Base-by-base conservation (phyloP, 371 early-diverging fungal genomes). In the Mucor circinelloides region DNA sequence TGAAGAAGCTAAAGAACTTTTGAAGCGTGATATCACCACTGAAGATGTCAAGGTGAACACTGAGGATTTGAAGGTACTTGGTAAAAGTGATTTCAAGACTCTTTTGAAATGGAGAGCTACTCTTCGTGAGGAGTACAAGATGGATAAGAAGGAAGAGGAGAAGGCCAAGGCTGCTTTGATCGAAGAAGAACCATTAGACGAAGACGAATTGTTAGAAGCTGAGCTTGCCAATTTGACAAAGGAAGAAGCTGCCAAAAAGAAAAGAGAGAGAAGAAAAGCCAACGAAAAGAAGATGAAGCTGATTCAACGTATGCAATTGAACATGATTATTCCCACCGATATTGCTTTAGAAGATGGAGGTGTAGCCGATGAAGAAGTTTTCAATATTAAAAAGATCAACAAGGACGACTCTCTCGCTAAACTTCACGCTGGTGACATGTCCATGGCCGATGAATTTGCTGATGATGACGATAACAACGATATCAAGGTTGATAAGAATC, bases 301-400 rank as follows among this genome's bases (percentile, higher is more conserved):
- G 63, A 84, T 95, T 23, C 81, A 93, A 61, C 91, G 94, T 63
- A 84, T 97, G 87, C 95, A 94, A 68, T 76, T 97, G 58, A 94
- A 95, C 57, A 98, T 98, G 99, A 87, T 88, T 44, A 89, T 93
- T 4, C 95, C 97, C 17, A 85, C 84, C 0, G 99, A 97, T 58
- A 91, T 95, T 71, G 95, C 90, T 66, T 73, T 89, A 67, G 94
- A 94, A 67, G 88, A 91, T 60, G 82, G 86, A 67, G 93, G 85
- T 59, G 80, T 82, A 21, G 88, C 85, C 38, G 89, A 78, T 15
- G 86, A 87, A 28, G 74, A 83, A 7, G 71, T 90, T 13, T 92
- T 91, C 72, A 82, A 84, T 23, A 74, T 87, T 50, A 75, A 75
- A 54, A 87, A 85, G 69, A 86, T 88, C 58, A 71, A 80, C 52